Conservation (phyloP, 305 asterid species). For the Fraxinus xanthoxyloides region DNA sequence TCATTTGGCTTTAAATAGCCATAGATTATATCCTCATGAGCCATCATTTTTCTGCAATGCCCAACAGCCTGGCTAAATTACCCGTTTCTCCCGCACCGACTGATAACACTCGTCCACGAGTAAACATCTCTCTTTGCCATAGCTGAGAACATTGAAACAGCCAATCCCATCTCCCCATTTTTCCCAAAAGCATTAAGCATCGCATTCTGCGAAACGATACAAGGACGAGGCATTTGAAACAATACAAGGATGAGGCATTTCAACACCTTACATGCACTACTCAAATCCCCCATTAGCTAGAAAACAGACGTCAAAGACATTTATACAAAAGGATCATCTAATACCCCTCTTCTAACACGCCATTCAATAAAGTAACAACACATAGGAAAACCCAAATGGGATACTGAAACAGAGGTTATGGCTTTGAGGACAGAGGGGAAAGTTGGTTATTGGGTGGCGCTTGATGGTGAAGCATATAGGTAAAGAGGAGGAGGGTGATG, state of each 20-base stretch:
- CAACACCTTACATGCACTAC: constrained; percentile 56
- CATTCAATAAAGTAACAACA: constrained; percentile 55
- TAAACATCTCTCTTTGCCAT: constrained; percentile 60
- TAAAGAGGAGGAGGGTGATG: constrained; percentile 48
- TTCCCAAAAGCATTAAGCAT: constrained; percentile 70
- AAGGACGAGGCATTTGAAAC: constrained; percentile 56
- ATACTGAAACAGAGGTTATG: constrained; percentile 31
- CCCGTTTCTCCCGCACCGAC: constrained; percentile 49
- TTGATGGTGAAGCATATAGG: constrained; percentile 58
- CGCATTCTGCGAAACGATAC: constrained; percentile 56
- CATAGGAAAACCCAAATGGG: constrained; percentile 19
- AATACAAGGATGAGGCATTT: neutral
- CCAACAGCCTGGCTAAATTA: constrained; percentile 44
- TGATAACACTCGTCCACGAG: constrained; percentile 77
- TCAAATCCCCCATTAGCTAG: constrained; percentile 40
- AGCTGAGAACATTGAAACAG: constrained; percentile 39
- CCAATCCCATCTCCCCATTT: constrained; percentile 57
- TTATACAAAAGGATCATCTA: constrained; percentile 61
- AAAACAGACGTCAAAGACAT: constrained; percentile 57
- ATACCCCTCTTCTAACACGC: constrained; percentile 59
- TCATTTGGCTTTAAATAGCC: constrained; percentile 69
- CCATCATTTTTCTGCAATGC: constrained; percentile 55
- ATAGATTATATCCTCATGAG: constrained; percentile 31
- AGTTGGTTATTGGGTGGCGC: constrained; percentile 79
- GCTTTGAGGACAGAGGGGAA: constrained; percentile 75